Percentiles rank a stretch among this genome's conserved stretches.
phyloP scores from a whole-genome alignment of 352 stramenopile species.

The Hyphochytrium catenoides region DNA sequence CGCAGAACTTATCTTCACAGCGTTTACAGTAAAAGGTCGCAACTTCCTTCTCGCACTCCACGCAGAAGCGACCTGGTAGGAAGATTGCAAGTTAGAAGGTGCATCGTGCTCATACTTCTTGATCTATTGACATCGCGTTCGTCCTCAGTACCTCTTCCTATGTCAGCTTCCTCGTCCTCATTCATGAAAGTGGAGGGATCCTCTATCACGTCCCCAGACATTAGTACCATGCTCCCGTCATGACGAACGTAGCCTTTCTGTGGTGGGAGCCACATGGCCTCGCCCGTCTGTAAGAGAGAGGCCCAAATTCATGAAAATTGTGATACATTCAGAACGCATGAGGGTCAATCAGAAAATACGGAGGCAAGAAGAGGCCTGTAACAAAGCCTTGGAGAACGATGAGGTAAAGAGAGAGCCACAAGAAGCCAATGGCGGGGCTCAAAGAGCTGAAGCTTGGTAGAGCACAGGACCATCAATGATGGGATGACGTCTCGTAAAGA shows the following conservation, averaged over 20 bases:
- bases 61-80: too few relatives aligned
- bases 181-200: conserved; percentile 16
- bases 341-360: too few relatives aligned
- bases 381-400: too few relatives aligned
- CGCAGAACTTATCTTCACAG: conserved; percentile 48
- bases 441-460: too few relatives aligned
- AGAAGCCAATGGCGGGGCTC: too few relatives aligned
- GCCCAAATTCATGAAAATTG: too few relatives aligned
- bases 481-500: too few relatives aligned
- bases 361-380: too few relatives aligned
- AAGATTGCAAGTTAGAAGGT: conserved; percentile 6
- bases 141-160: not conserved
- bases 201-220: conserved; percentile 31
- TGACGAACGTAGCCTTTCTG: conserved; percentile 34
- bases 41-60: conserved; percentile 49
- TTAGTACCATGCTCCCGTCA: conserved; percentile 32
- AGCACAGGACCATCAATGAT: too few relatives aligned
- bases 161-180: not conserved
- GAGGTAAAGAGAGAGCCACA: too few relatives aligned
- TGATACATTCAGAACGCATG: too few relatives aligned
- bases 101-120: not conserved
- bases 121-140: not conserved
- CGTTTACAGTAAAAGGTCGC: conserved; percentile 30
- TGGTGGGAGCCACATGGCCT: conserved; percentile 34
- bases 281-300: too few relatives aligned